Conservation (phyloP, 257 asterid species). For the Salvia splendens region DNA sequence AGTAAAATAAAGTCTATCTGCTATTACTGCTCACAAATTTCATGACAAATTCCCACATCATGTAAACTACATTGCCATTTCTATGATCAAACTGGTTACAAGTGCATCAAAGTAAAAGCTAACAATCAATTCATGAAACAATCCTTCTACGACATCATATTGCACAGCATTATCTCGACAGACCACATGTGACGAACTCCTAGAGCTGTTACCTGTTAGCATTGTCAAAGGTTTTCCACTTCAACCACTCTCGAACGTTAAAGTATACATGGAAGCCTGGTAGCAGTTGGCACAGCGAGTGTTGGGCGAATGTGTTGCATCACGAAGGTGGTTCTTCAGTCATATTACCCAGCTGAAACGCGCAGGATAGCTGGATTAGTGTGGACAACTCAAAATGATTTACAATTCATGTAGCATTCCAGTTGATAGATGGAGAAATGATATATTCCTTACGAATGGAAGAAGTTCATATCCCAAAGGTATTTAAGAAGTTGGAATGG, state of each 20-base stretch:
- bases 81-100: background rate
- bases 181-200: background rate
- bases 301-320: background rate
- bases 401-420: background rate
- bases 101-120: background rate
- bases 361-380: background rate
- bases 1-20: background rate
- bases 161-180: background rate
- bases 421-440: background rate
- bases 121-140: background rate
- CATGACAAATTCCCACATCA: background rate
- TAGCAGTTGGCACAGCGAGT: background rate
- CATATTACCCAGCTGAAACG: too few relatives aligned
- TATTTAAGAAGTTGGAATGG: conserved; percentile 11
- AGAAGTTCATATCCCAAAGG: background rate
- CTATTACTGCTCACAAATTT: background rate
- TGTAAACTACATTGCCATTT: background rate
- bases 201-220: background rate
- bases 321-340: too few relatives aligned
- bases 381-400: background rate
- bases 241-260: background rate
- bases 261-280: conserved; percentile 1
- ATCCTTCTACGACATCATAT: background rate
- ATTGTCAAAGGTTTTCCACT: background rate
- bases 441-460: conserved; percentile 11